Conservation (phyloP, 1,284 basidiomycete species). For the Fomitiporia mediterranea region DNA sequence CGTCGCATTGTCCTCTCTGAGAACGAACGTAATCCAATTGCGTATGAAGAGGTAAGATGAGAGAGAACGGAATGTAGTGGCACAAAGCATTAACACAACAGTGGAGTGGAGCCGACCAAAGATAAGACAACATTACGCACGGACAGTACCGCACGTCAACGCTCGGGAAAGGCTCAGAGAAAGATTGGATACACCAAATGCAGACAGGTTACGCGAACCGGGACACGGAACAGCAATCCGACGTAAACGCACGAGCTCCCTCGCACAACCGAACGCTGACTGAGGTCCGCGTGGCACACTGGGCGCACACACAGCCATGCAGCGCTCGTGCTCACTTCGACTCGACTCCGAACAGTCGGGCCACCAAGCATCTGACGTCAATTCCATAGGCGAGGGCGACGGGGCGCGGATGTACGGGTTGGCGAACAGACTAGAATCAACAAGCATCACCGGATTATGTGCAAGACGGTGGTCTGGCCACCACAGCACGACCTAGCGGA, state of each 20-base stretch:
- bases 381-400: neutral
- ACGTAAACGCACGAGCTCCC: neutral
- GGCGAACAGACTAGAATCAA: slow-evolving; percentile 1
- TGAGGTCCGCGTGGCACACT: slow-evolving; percentile 2
- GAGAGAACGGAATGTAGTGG: neutral
- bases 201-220: slow-evolving; percentile 11
- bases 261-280: neutral
- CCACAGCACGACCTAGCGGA: neutral
- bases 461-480: slow-evolving; percentile 11
- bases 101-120: neutral
- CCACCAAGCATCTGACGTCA: neutral
- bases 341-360: slow-evolving; percentile 7
- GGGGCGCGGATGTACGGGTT: neutral
- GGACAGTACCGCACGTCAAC: neutral
- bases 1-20: neutral
- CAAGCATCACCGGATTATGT: slow-evolving; percentile 3
- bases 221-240: slow-evolving; percentile 11
- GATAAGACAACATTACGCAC: neutral
- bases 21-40: neutral
- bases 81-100: neutral
- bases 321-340: slow-evolving; percentile 11
- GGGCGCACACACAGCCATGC: neutral
- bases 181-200: neutral
- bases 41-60: neutral
- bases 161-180: slow-evolving; percentile 1